Evolutionary conservation across 2,329 filamentous ascomycete species (phyloP).

Genomic region (Botrytis hyacinthi): DNA sequence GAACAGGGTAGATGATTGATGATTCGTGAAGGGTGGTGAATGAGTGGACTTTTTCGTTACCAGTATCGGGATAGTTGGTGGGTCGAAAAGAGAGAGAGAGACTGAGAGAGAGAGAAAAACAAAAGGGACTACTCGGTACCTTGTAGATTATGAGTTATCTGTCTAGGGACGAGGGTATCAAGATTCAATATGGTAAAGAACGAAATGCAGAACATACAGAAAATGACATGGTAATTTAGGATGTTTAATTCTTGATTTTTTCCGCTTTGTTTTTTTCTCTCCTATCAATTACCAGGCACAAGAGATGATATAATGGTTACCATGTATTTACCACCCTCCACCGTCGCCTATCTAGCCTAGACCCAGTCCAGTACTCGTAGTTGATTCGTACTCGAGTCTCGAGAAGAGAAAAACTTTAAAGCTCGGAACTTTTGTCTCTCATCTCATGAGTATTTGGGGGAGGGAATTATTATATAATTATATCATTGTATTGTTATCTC

Average conservation of each 20-base stretch:
- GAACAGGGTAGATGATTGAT: conserved; percentile 2
- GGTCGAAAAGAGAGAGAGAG: not conserved
- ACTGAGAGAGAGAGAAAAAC: not conserved
- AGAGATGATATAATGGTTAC: not conserved
- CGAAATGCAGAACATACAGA: not conserved
- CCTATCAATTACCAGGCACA: not conserved
- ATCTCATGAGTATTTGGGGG: not conserved
- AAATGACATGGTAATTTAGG: not conserved
- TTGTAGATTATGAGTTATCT: not conserved
- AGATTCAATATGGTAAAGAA: not conserved
- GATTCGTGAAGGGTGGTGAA: conserved; percentile 1
- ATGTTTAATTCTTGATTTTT: not conserved
- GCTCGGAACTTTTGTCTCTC: not conserved
- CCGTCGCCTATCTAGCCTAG: not conserved
- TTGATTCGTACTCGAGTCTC: not conserved
- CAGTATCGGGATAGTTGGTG: not conserved
- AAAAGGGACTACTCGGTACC: not conserved
- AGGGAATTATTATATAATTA: not conserved
- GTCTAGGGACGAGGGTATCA: not conserved
- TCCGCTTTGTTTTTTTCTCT: not conserved
- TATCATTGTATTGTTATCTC: not conserved
- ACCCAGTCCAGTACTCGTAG: not conserved
- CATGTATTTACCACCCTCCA: not conserved
- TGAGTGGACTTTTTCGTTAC: not conserved
- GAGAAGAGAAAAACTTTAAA: not conserved